Percentiles rank a stretch among this genome's conserved stretches.
Conservation (phyloP, 805 yeast genomes). For the Brettanomyces nanus region DNA sequence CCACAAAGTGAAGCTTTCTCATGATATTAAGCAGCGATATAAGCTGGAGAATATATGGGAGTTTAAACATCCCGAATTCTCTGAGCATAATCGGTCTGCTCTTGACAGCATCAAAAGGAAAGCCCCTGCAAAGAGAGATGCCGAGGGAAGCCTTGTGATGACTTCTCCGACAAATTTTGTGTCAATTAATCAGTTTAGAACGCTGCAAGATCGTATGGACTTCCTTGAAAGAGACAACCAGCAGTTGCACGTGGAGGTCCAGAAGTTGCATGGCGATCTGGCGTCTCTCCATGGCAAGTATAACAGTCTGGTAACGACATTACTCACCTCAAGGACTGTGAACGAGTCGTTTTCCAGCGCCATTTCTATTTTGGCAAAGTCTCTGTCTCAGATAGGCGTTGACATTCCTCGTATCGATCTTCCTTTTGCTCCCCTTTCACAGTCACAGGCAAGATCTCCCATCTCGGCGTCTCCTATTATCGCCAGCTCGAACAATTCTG, state of each 20-base stretch:
- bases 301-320: constrained; percentile 53
- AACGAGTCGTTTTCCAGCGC: constrained; percentile 51
- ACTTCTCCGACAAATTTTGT: constrained; percentile 10
- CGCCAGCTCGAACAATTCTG: not conserved
- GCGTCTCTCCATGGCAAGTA: constrained; percentile 46
- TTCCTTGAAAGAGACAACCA: constrained; percentile 23
- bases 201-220: constrained; percentile 22
- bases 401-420: constrained; percentile 58
- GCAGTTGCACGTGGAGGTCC: constrained; percentile 25
- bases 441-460: not conserved
- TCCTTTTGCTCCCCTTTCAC: constrained; percentile 26
- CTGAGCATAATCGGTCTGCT: constrained; percentile 64
- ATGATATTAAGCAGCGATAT: constrained; percentile 60
- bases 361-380: constrained; percentile 40
- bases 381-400: constrained; percentile 52
- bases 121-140: constrained; percentile 40
- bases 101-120: constrained; percentile 84
- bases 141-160: constrained; percentile 9
- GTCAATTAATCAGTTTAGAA: constrained; percentile 18
- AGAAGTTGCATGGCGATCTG: constrained; percentile 27
- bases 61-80: constrained; percentile 86
- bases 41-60: constrained; percentile 59
- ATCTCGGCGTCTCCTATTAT: not conserved
- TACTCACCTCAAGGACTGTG: constrained; percentile 45
- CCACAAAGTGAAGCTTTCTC: constrained; percentile 81